phyloP scores from a whole-genome alignment of 257 asterid species.

The Avicennia marina region DNA sequence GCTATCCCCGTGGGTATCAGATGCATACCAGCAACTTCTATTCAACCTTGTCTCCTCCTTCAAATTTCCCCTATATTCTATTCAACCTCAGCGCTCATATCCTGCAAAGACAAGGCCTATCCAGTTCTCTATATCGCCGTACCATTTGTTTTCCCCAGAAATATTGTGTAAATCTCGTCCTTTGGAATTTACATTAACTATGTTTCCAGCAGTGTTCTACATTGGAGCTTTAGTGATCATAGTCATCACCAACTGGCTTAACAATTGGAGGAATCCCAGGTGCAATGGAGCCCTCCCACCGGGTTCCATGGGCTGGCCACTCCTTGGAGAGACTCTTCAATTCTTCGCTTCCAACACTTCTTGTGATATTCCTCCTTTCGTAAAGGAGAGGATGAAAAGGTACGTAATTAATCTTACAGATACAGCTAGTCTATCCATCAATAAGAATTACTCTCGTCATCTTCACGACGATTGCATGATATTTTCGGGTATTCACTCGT shows the following conservation, averaged over 20 bases:
- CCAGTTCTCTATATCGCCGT: too few relatives aligned
- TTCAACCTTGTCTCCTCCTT: neutral
- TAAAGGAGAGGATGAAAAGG: conserved; percentile 61
- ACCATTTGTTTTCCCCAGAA: too few relatives aligned
- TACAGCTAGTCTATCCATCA: neutral
- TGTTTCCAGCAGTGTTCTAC: conserved; percentile 35
- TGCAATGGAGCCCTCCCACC: conserved; percentile 66
- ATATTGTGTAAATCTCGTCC: neutral
- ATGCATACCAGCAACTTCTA: neutral
- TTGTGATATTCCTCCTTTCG: conserved; percentile 49
- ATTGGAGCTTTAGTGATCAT: conserved; percentile 29
- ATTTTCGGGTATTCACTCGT: neutral
- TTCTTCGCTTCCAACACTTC: conserved; percentile 50
- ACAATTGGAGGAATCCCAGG: conserved; percentile 57
- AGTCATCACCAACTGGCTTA: conserved; percentile 38
- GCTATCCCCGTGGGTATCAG: too few relatives aligned
- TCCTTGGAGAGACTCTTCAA: conserved; percentile 52
- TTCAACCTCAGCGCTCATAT: too few relatives aligned
- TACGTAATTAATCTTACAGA: too few relatives aligned
- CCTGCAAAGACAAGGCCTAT: too few relatives aligned
- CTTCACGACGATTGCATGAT: too few relatives aligned
- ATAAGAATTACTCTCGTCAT: neutral
- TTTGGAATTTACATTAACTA: conserved; percentile 14
- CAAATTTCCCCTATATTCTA: too few relatives aligned
- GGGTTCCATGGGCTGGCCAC: conserved; percentile 80